A percentile compares a stretch with the other conserved stretches of the same genome.
Evolutionary conservation across 2,329 filamentous ascomycete species (phyloP).

Genomic region (Fusarium buharicum): DNA sequence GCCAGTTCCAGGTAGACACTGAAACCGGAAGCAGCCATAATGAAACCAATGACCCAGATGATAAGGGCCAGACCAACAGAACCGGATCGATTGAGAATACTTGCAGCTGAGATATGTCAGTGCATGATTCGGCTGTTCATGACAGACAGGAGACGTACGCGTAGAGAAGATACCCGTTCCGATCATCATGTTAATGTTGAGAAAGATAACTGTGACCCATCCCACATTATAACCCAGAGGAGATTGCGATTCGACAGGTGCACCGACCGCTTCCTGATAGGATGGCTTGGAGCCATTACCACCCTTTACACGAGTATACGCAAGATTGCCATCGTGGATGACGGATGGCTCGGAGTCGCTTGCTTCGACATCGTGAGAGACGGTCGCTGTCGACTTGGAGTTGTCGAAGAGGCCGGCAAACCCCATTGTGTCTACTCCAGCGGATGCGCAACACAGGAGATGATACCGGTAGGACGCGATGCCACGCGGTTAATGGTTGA

Average conservation of each 20-base stretch:
- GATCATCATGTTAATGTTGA: conserved; percentile 72
- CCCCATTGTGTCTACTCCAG: conserved; percentile 8
- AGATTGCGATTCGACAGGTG: conserved; percentile 67
- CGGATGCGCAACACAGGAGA: background rate
- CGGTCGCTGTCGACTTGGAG: conserved; percentile 6
- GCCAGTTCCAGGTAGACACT: conserved; percentile 72
- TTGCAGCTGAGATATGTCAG: conserved; percentile 27
- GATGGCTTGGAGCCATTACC: conserved; percentile 62
- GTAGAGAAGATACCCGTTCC: conserved; percentile 74
- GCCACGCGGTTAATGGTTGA: background rate
- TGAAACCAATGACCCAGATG: conserved; percentile 71
- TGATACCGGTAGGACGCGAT: background rate
- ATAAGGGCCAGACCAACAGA: conserved; percentile 71
- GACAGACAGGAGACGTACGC: conserved; percentile 56
- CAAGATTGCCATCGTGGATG: conserved; percentile 36
- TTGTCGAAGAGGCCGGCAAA: conserved; percentile 22
- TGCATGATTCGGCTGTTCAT: fast-evolving
- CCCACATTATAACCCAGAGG: conserved; percentile 70
- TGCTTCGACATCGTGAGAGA: conserved; percentile 17
- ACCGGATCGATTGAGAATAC: conserved; percentile 68
- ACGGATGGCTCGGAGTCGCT: conserved; percentile 27
- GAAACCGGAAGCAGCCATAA: conserved; percentile 66
- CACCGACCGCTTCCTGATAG: conserved; percentile 70
- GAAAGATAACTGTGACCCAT: conserved; percentile 65
- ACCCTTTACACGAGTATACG: conserved; percentile 45